A percentile compares a stretch with the other conserved stretches of the same genome.
Evolutionary conservation across 1,139 yeast genomes (phyloP).

Genomic region (Spathaspora sp.): DNA sequence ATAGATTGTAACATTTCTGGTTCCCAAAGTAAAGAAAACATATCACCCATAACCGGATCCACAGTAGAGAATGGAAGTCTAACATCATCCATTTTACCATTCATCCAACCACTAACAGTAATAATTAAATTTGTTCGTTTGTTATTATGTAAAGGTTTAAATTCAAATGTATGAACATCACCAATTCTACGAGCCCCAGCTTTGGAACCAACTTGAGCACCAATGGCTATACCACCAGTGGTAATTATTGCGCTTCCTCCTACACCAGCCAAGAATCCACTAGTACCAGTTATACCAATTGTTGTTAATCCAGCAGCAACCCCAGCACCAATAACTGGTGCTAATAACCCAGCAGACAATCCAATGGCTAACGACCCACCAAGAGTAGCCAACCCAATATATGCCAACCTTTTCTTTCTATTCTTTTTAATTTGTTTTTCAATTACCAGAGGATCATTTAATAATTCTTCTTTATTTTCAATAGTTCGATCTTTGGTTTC

Average conservation of each 20-base stretch:
- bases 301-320: constrained; percentile 96
- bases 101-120: constrained; percentile 99
- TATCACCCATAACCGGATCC: constrained; percentile 97
- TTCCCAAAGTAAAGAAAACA: constrained; percentile 91
- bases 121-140: constrained; percentile 82
- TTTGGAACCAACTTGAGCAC: constrained; percentile 81
- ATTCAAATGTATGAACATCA: constrained; percentile 90
- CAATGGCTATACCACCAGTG: constrained; percentile 86
- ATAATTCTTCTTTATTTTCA: constrained; percentile 62
- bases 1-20: constrained; percentile 95
- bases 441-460: constrained; percentile 73
- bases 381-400: constrained; percentile 93
- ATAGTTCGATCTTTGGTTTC: constrained; percentile 60
- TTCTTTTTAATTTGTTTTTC: constrained; percentile 68
- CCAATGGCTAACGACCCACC: constrained; percentile 97
- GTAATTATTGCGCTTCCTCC: constrained; percentile 97
- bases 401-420: constrained; percentile 68
- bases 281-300: constrained; percentile 88
- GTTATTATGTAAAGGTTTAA: constrained; percentile 88
- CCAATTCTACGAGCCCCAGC: constrained; percentile 90
- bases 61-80: constrained; percentile 94
- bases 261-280: constrained; percentile 91
- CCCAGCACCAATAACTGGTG: constrained; percentile 99
- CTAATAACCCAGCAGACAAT: constrained; percentile 88
- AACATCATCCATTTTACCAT: constrained; percentile 92